phyloP scores from a whole-genome alignment of 2,329 filamentous ascomycete species.

The Aspergillus pseudoviridinutans region DNA sequence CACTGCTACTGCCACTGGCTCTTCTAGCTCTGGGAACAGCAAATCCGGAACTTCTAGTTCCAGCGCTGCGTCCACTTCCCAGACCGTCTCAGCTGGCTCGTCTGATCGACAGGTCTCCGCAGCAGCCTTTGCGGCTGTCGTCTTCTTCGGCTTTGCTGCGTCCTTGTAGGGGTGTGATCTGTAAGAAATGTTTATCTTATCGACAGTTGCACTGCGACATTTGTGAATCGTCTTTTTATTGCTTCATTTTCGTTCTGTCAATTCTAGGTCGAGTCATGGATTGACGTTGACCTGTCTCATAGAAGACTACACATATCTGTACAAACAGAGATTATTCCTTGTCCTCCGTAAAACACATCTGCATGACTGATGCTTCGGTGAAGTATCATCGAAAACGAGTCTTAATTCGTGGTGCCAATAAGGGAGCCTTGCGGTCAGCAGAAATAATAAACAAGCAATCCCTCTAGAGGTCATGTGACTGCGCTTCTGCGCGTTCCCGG shows the following conservation, averaged over 20 bases:
- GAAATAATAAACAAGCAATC: not conserved
- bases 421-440: not conserved
- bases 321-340: not conserved
- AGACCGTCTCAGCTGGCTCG: slow-evolving; percentile 21
- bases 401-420: not conserved
- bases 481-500: slow-evolving; percentile 14
- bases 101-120: slow-evolving; percentile 33
- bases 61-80: slow-evolving; percentile 17
- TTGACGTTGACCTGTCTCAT: not conserved
- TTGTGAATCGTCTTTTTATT: not conserved
- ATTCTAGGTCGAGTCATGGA: not conserved
- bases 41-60: slow-evolving; percentile 16
- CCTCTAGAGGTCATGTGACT: not conserved
- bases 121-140: slow-evolving; percentile 35
- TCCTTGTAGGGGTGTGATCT: slow-evolving; percentile 25
- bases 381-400: not conserved
- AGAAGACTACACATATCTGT: not conserved
- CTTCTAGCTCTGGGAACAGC: slow-evolving; percentile 10
- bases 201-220: not conserved
- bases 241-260: not conserved
- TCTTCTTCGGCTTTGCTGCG: slow-evolving; percentile 40
- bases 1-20: slow-evolving; percentile 11
- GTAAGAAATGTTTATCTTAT: not conserved
- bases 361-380: not conserved
- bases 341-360: not conserved